A percentile compares a stretch with the other conserved stretches of the same genome.
Conservation (phyloP, 2,329 filamentous ascomycete species). For the Penicillium sp. region DNA sequence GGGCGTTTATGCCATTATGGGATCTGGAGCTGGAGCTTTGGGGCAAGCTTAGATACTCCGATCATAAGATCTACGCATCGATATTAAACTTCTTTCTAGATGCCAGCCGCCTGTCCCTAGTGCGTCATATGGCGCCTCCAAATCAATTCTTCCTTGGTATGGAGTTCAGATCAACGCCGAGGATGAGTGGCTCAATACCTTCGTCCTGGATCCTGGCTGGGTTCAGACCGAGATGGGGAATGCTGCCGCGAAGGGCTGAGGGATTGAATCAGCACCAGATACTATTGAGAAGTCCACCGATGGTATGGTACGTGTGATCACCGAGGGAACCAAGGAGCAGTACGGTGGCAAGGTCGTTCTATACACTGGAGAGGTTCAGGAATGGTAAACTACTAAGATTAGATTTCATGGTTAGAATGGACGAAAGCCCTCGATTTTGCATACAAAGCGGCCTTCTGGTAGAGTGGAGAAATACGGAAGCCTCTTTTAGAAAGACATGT, state of each 20-base stretch:
- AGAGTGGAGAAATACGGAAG: too few relatives aligned
- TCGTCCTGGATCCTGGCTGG: conserved; percentile 31
- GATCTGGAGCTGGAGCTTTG: conserved; percentile 35
- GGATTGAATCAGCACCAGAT: conserved; percentile 27
- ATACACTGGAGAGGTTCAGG: conserved; percentile 18
- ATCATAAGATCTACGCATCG: background rate
- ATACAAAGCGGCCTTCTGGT: too few relatives aligned
- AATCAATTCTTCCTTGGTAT: conserved; percentile 42
- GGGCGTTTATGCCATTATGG: conserved; percentile 42
- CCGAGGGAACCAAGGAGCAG: conserved; percentile 18
- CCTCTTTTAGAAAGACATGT: too few relatives aligned
- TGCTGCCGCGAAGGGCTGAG: conserved; percentile 27
- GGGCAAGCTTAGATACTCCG: conserved; percentile 12
- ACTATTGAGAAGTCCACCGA: conserved; percentile 28
- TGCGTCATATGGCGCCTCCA: conserved; percentile 40
- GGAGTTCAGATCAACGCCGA: conserved; percentile 36
- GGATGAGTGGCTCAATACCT: conserved; percentile 30
- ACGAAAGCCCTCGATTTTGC: background rate
- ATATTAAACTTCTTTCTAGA: conserved; percentile 21
- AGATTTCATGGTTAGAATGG: background rate
- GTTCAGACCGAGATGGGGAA: conserved; percentile 32
- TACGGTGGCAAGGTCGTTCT: conserved; percentile 26
- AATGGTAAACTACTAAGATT: conserved; percentile 7
- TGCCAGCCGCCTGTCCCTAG: conserved; percentile 28
- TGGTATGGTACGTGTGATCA: conserved; percentile 25